Evolutionary conservation across 805 yeast species (phyloP).

Genomic region (Kodamaea leandrae): DNA sequence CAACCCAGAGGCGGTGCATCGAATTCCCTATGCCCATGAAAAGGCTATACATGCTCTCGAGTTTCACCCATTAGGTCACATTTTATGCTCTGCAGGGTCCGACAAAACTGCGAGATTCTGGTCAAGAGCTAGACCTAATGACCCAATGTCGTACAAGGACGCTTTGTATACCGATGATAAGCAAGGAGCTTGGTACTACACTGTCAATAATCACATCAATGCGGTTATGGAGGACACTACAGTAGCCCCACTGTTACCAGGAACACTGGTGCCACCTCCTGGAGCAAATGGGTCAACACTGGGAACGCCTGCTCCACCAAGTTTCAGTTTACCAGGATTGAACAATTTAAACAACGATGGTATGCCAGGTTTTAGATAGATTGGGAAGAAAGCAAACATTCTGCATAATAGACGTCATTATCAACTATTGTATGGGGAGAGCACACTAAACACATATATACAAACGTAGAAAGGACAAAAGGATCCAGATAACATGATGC

Average conservation of each 20-base stretch:
- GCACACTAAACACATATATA: no score
- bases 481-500: no score
- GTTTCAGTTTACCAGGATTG: constrained; percentile 26
- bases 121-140: constrained; percentile 91
- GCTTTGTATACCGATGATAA: constrained; percentile 72
- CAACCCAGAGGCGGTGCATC: constrained; percentile 45
- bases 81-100: constrained; percentile 87
- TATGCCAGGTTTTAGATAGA: constrained; percentile 6
- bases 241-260: not conserved
- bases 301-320: constrained; percentile 7
- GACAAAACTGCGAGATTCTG: constrained; percentile 92
- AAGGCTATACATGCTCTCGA: constrained; percentile 86
- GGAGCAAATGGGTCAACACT: constrained; percentile 2
- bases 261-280: not conserved
- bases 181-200: constrained; percentile 55
- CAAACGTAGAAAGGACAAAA: no score
- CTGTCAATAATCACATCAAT: constrained; percentile 44
- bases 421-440: no score
- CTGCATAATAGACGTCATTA: no score
- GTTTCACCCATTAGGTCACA: constrained; percentile 92
- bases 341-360: constrained; percentile 14
- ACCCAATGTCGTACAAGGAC: constrained; percentile 77
- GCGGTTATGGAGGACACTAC: constrained; percentile 28
- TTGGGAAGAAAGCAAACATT: not conserved
- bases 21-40: constrained; percentile 90